Conservation (phyloP, 805 yeast species). For the Ogataea populi-albae region DNA sequence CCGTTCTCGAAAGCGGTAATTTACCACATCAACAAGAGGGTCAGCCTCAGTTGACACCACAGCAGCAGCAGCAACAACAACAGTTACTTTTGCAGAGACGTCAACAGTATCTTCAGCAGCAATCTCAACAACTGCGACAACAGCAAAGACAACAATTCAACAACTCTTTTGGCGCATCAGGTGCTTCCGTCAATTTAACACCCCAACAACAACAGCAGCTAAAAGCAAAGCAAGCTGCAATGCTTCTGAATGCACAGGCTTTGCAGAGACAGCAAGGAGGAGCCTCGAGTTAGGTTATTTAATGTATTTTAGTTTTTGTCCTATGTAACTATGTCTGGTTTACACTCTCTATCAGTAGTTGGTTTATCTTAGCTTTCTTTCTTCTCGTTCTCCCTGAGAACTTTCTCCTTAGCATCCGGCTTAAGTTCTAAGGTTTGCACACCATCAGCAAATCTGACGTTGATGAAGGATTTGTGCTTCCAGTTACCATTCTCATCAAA, state of each 20-base stretch:
- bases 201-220: slow-evolving; percentile 21
- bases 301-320: neutral
- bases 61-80: slow-evolving; percentile 23
- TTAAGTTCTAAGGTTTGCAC: slow-evolving; percentile 39
- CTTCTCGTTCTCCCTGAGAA: slow-evolving; percentile 9
- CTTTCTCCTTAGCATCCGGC: slow-evolving; percentile 29
- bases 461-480: slow-evolving; percentile 34
- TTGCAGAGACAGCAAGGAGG: slow-evolving; percentile 18
- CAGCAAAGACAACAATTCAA: slow-evolving; percentile 18
- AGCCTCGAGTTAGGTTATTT: neutral
- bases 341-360: neutral
- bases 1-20: too few species aligned
- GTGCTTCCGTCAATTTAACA: slow-evolving; percentile 8
- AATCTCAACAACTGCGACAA: slow-evolving; percentile 22
- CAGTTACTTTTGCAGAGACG: slow-evolving; percentile 23
- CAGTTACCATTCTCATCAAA: slow-evolving; percentile 39
- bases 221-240: slow-evolving; percentile 24
- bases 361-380: slow-evolving; percentile 1
- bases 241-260: slow-evolving; percentile 20
- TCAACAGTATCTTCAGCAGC: slow-evolving; percentile 22
- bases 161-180: slow-evolving; percentile 2
- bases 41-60: slow-evolving; percentile 20
- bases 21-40: slow-evolving; percentile 16
- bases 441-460: slow-evolving; percentile 32
- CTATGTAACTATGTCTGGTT: neutral